Base-by-base conservation (phyloP, 768 basidiomycete genomes). In the Asterophora parasitica region DNA sequence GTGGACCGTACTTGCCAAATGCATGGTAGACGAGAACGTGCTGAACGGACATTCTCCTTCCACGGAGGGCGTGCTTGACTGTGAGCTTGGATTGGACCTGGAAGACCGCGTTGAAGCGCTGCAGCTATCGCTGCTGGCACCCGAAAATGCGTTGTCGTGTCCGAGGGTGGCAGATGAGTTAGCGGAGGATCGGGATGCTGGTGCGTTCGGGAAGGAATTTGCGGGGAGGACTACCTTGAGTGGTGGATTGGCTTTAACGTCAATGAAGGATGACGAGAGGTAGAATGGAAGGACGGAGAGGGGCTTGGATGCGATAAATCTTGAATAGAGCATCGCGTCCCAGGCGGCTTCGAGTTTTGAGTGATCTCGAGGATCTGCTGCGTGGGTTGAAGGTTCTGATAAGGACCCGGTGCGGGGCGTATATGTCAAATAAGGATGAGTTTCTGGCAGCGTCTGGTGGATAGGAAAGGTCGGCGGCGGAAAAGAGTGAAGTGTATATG, bases 271-370 rank as follows among this genome's bases (percentile, higher is more conserved):
- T 44, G 72, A 75, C 13, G 76, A 76, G 31, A 88, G 68, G 55
- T 87, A 83, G 52, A 87, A 83, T 0, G 83, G 83, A 42, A 88
- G 71, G 42, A 86, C 71, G 13, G 79, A 74, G 50, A 80, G 66
- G 6, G 81, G 59, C 15, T 75, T 75, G 7, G 75, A 61, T 0
- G 78, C 66, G 28, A 88, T 65, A 57, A 85, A 84, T 13, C 78
- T 70, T 17, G 63, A 69, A 36, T 73, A 61, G 23, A 88, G 72
- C 83, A 88, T 84, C 33, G 74, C 72, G 44, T 81, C 78, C 83
- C 85, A 88, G 4, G 83, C 78, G 3, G 69, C 65, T 60, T 77
- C 76, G 34, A 88, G 71, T 45, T 72, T 71, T 11, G 75, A 66
- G 56, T 88, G 85, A 56, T 88, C 82, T 52, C 78, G 77, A 13